Evolutionary conservation across 495 filamentous ascomycete genomes (phyloP).

Genomic region (Lepraria neglecta): DNA sequence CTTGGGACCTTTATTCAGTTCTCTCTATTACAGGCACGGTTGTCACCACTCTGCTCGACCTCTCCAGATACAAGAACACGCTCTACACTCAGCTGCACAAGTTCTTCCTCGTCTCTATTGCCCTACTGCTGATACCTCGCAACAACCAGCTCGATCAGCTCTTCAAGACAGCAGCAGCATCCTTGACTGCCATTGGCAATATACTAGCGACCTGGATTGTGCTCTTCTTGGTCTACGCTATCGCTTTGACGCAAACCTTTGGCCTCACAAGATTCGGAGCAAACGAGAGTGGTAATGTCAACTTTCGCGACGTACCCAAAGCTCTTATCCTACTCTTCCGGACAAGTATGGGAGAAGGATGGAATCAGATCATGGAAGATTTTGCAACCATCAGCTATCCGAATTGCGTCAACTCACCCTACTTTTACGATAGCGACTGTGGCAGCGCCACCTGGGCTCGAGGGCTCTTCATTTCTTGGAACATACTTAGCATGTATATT

Average conservation of each 20-base stretch:
- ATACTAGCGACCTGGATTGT: conserved; percentile 95
- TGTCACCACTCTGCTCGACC: conserved; percentile 63
- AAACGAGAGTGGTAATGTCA: conserved; percentile 72
- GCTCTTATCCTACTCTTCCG: conserved; percentile 90
- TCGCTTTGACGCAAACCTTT: conserved; percentile 93
- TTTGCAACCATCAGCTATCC: conserved; percentile 73
- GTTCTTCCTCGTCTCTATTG: conserved; percentile 83
- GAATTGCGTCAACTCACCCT: conserved; percentile 58
- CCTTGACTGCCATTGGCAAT: conserved; percentile 83
- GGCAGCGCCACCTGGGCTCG: conserved; percentile 83
- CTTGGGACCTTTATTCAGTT: conserved; percentile 91
- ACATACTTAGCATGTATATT: conserved; percentile 99
- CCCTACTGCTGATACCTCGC: conserved; percentile 86
- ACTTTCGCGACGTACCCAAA: conserved; percentile 89
- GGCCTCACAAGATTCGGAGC: conserved; percentile 83
- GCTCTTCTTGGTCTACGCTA: conserved; percentile 91
- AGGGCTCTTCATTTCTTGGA: conserved; percentile 89
- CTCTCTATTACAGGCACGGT: conserved; percentile 80
- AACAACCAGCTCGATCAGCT: conserved; percentile 98
- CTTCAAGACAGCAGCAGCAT: conserved; percentile 98
- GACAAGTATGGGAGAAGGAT: conserved; percentile 87
- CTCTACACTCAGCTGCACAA: conserved; percentile 79
- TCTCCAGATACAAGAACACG: conserved; percentile 48
- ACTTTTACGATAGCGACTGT: conserved; percentile 84
- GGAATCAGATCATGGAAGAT: conserved; percentile 97